A percentile compares a stretch with the other conserved stretches of the same genome.
Evolutionary conservation across 768 basidiomycete genomes (phyloP).

Genomic region (Heimioporus sp.): DNA sequence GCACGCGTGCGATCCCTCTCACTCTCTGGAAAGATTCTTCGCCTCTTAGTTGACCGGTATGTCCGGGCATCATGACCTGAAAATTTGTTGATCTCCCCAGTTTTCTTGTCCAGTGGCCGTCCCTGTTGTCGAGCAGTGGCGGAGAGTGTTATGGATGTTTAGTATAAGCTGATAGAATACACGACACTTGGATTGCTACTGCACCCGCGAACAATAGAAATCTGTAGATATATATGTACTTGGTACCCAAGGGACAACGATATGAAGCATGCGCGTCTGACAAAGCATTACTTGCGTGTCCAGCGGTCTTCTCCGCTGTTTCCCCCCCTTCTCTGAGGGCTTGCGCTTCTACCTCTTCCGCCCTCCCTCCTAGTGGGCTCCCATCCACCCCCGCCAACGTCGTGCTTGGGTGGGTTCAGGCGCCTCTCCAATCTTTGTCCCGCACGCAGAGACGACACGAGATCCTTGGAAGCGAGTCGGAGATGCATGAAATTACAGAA

Average conservation of each 20-base stretch:
- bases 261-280: not conserved
- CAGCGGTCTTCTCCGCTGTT: slow-evolving; percentile 74
- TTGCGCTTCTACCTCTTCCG: slow-evolving; percentile 70
- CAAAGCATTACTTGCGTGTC: slow-evolving; percentile 51
- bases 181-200: too few species aligned
- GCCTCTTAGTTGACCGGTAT: slow-evolving; percentile 79
- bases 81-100: slow-evolving; percentile 33
- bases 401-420: slow-evolving; percentile 61
- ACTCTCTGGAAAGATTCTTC: slow-evolving; percentile 79
- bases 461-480: slow-evolving; percentile 79
- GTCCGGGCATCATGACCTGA: slow-evolving; percentile 51
- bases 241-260: not conserved
- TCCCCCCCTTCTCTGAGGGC: slow-evolving; percentile 61
- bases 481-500: slow-evolving; percentile 99
- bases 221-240: too few species aligned
- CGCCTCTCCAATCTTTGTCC: slow-evolving; percentile 85
- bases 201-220: too few species aligned
- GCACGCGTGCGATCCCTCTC: slow-evolving; percentile 82
- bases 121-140: slow-evolving; percentile 40
- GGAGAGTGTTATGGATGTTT: slow-evolving; percentile 64
- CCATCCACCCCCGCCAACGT: slow-evolving; percentile 78
- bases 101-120: slow-evolving; percentile 92
- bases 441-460: slow-evolving; percentile 73
- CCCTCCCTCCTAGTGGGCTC: slow-evolving; percentile 71
- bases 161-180: slow-evolving; percentile 40